A percentile compares a stretch with the other conserved stretches of the same genome.
phyloP scores from a whole-genome alignment of 768 basidiomycete species.

The Suillus sp. region DNA sequence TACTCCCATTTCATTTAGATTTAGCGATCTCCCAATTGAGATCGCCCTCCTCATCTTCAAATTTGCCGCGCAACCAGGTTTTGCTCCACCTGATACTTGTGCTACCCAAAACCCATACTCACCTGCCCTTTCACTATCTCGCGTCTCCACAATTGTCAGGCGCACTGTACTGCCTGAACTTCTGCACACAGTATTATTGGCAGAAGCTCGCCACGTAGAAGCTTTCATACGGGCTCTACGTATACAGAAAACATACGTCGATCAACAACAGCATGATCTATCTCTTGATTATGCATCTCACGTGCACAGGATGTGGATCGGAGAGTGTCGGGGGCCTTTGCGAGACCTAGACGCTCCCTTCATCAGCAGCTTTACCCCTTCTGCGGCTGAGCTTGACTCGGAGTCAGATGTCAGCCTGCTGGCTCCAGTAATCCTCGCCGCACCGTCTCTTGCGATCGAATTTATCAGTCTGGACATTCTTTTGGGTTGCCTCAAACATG shows the following conservation, averaged over 20 bases:
- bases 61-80: slow-evolving; percentile 31
- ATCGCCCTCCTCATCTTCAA: slow-evolving; percentile 39
- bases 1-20: slow-evolving; percentile 13
- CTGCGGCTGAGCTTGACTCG: not conserved
- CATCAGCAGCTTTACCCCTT: not conserved
- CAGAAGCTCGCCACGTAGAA: not conserved
- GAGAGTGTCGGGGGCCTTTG: slow-evolving; percentile 31
- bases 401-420: slow-evolving; percentile 23
- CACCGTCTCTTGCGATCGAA: slow-evolving; percentile 33
- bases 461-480: slow-evolving; percentile 37
- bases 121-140: slow-evolving; percentile 34
- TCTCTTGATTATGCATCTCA: slow-evolving; percentile 33
- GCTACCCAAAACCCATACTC: slow-evolving; percentile 14
- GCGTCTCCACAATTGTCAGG: slow-evolving; percentile 37
- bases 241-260: slow-evolving; percentile 23
- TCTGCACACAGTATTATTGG: slow-evolving; percentile 41
- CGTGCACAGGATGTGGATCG: slow-evolving; percentile 40
- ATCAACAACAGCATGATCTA: slow-evolving; percentile 23
- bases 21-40: slow-evolving; percentile 37
- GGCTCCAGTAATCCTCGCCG: slow-evolving; percentile 11
- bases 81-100: slow-evolving; percentile 5
- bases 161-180: slow-evolving; percentile 40
- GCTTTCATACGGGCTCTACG: slow-evolving; percentile 37
- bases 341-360: not conserved
- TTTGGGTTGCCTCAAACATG: slow-evolving; percentile 32